Conservation (phyloP, 2,329 filamentous ascomycete genomes). For the Alternaria novae-zelandiae region DNA sequence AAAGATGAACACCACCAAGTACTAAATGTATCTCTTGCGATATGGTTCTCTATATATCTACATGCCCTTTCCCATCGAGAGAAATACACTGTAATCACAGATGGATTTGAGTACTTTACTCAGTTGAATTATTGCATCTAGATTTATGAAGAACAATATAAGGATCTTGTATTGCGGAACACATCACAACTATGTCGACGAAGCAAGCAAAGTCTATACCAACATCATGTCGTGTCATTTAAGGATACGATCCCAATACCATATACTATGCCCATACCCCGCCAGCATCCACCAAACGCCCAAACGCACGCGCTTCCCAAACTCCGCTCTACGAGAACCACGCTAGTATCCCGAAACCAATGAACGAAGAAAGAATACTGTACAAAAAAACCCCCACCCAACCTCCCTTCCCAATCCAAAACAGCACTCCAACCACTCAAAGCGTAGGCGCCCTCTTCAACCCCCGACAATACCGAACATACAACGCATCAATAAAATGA, state of each 20-base stretch:
- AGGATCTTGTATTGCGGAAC: too few relatives aligned
- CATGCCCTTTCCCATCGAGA: too few relatives aligned
- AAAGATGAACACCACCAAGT: too few relatives aligned
- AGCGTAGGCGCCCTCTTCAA: constrained; percentile 47
- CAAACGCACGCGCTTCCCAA: constrained; percentile 4
- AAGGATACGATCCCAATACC: neutral
- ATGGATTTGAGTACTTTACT: too few relatives aligned
- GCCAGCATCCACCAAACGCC: neutral
- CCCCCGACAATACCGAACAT: constrained; percentile 73
- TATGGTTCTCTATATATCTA: too few relatives aligned
- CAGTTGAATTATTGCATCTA: too few relatives aligned
- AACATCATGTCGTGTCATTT: neutral
- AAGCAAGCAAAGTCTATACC: neutral
- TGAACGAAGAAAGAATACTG: neutral
- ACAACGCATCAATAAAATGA: constrained; percentile 85
- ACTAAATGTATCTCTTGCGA: too few relatives aligned
- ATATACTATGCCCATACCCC: neutral
- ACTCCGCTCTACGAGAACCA: neutral
- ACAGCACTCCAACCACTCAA: neutral
- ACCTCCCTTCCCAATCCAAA: too few relatives aligned
- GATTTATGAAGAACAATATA: too few relatives aligned
- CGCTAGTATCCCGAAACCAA: neutral
- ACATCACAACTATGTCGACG: neutral
- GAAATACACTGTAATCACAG: too few relatives aligned
- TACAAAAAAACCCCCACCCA: neutral